Conservation (phyloP, 345 rosid species). For the Aurinia saxatilis region DNA sequence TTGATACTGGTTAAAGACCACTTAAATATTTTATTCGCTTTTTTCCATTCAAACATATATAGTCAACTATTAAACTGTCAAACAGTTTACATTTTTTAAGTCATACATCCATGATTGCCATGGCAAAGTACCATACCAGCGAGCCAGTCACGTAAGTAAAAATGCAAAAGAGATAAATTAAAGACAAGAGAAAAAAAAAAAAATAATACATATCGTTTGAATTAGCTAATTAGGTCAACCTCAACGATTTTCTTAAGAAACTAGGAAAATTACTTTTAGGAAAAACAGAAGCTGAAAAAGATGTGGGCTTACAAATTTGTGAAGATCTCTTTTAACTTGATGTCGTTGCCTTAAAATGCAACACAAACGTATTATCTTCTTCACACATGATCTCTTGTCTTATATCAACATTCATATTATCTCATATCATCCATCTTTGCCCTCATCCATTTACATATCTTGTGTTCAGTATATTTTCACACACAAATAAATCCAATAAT, state of each 20-base stretch:
- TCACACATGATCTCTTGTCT: conserved; percentile 15
- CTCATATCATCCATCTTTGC: conserved; percentile 1
- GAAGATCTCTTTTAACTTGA: conserved; percentile 9
- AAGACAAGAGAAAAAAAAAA: too few relatives aligned
- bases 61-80: too few relatives aligned
- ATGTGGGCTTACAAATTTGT: conserved; percentile 13
- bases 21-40: too few relatives aligned
- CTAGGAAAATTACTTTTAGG: not conserved
- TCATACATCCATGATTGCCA: not conserved
- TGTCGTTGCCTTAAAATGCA: conserved; percentile 22
- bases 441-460: conserved; percentile 18
- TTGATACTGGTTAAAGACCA: too few relatives aligned
- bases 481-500: not conserved
- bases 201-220: too few relatives aligned
- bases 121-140: not conserved
- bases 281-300: not conserved
- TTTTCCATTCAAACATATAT: too few relatives aligned
- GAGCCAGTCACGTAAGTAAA: not conserved
- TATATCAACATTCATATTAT: conserved; percentile 9
- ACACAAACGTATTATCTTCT: conserved; percentile 30
- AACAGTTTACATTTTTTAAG: not conserved
- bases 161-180: not conserved
- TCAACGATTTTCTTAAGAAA: not conserved
- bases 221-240: conserved; percentile 10
- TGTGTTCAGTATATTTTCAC: not conserved